Evolutionary conservation across 139 green algal genomes (phyloP), one percentile per base, ranked within the genome.

Genomic region (Ettlia oleoabundans): DNA sequence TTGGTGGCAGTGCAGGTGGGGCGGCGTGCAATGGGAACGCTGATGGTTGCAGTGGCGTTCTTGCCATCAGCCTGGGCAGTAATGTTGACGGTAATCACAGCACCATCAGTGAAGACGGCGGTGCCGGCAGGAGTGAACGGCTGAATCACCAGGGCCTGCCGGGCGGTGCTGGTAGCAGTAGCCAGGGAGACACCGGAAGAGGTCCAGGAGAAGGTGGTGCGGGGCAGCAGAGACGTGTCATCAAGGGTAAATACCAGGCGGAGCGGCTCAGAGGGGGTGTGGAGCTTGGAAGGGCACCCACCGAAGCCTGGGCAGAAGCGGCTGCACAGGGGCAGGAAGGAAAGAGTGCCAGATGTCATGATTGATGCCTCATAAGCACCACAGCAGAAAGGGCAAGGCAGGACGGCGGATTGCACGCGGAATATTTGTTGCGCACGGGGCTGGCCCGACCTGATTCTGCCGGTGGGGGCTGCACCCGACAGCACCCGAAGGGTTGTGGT

Each of bases 21-120:
- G 51, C 72, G 72, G 72, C 72, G 72, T 3, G 51, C 72, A 22
- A 78, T 66, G 72, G 72, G 47, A 21, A 78, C 72, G 3, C 33
- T 9, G 32, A 78, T 47, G 28, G 30, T 66, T 19, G 72, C 51
- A 1, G 33, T 51, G 19, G 72, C 72, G 19, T 18, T 42, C 72
- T 65, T 66, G 32, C 51, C 72, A 33, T 66, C 72, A 43, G 42
- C 42, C 15, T 41, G n/a, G 7, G 43, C 42, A 1, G 42, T 77
- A 5, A 78, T 33, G 51, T 65, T 66, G 51, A 78, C 41, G 33
- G 6, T 9, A 10, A 66, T 4, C 3, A 26, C 24, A 2, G 72
- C 43, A 4, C 43, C 42, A 15, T 63, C 69, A 19, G n/a, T 33
- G 38, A 77, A 77, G 3, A 63, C 42, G 32, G 42, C 28, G 13